Evolutionary conservation across 2,329 filamentous ascomycete genomes (phyloP).

Genomic region (Teratosphaeria pseudoeucalypti): DNA sequence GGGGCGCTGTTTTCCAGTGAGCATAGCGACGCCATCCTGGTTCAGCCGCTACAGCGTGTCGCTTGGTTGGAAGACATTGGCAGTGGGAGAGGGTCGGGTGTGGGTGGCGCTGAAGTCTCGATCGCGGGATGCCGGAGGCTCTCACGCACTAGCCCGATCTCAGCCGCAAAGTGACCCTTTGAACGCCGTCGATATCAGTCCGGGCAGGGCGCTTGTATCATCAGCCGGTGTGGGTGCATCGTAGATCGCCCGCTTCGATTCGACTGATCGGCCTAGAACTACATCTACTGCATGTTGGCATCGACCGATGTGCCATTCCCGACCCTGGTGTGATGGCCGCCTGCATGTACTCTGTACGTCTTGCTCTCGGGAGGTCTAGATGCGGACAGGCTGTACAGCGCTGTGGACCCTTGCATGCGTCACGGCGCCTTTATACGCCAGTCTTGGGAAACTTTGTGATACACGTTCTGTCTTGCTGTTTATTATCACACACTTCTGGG

Average conservation of each 20-base stretch:
- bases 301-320: background rate
- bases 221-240: background rate
- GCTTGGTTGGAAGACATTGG: slow-evolving; percentile 13
- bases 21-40: slow-evolving; percentile 21
- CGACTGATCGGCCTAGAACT: background rate
- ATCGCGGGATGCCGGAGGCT: background rate
- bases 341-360: background rate
- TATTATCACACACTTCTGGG: background rate
- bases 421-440: background rate
- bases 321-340: background rate
- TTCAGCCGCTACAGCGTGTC: background rate
- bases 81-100: background rate
- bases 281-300: background rate
- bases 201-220: too few species aligned
- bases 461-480: background rate
- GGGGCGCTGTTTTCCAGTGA: slow-evolving; percentile 19
- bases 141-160: background rate
- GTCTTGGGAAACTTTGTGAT: background rate
- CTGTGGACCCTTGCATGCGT: background rate
- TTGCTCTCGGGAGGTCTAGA: background rate
- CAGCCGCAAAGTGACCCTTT: too few species aligned
- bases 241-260: background rate
- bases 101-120: background rate
- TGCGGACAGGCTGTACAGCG: background rate
- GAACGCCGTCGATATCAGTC: too few species aligned